These are phyloP conservation scores for Podaxis rugospora DNA, from an alignment of 768 basidiomycete species.

Conservation along the genomic window DNA sequence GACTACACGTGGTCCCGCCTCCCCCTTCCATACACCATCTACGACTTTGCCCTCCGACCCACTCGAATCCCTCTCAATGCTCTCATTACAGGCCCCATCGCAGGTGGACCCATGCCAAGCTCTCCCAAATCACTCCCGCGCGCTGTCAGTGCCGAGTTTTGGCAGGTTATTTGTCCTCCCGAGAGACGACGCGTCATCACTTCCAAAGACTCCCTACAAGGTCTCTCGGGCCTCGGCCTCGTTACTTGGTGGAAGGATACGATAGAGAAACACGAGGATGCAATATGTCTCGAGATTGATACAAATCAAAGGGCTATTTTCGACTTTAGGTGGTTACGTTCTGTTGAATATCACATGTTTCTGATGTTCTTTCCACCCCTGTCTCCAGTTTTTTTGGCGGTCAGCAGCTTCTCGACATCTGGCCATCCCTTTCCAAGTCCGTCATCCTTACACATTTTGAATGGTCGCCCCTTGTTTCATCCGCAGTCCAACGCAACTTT, in stretches of 20 bases:
- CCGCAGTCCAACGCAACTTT: constrained; percentile 46
- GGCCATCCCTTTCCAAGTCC: constrained; percentile 17
- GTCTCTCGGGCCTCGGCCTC: constrained; percentile 30
- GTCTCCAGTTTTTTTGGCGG: constrained; percentile 43
- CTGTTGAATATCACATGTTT: neutral
- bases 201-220: constrained; percentile 28
- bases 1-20: constrained; percentile 58
- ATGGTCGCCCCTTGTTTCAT: constrained; percentile 50
- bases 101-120: constrained; percentile 33
- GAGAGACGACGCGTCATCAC: constrained; percentile 20
- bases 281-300: constrained; percentile 4
- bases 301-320: constrained; percentile 31
- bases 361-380: neutral
- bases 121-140: constrained; percentile 4
- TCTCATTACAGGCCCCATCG: constrained; percentile 51
- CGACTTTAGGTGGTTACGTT: constrained; percentile 39
- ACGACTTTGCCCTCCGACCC: constrained; percentile 49
- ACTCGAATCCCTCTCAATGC: constrained; percentile 53
- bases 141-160: constrained; percentile 48
- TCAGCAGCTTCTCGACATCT: constrained; percentile 32
- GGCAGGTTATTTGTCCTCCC: constrained; percentile 41
- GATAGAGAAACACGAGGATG: constrained; percentile 26
- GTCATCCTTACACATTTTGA: constrained; percentile 46
- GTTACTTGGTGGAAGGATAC: constrained; percentile 47
- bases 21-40: constrained; percentile 49